Percentiles rank a stretch among this genome's conserved stretches.
These are phyloP conservation scores for Fusarium miscanthi DNA, from an alignment of 2,329 filamentous ascomycete genomes.

Conservation along the genomic window DNA sequence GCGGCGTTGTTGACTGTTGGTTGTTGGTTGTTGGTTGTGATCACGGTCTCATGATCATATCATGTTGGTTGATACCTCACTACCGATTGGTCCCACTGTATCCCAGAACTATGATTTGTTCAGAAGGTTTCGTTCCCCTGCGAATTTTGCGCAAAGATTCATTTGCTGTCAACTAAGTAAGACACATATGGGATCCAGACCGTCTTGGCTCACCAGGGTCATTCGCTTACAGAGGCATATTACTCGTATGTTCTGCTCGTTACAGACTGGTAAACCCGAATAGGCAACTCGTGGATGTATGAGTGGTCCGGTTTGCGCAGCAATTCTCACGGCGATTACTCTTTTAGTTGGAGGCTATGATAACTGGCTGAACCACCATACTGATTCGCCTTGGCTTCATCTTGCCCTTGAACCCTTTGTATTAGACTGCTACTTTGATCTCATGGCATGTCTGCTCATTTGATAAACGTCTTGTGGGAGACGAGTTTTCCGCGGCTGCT, in stretches of 20 bases:
- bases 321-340: not conserved
- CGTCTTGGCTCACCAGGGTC: not conserved
- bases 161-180: not conserved
- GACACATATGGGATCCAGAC: not conserved
- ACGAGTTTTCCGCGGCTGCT: too few relatives aligned
- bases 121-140: not conserved
- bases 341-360: not conserved
- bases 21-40: not conserved
- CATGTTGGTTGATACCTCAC: not conserved
- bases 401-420: not conserved
- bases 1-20: not conserved
- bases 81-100: not conserved
- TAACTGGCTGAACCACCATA: not conserved
- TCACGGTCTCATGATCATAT: not conserved
- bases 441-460: not conserved
- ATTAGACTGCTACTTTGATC: not conserved
- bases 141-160: not conserved
- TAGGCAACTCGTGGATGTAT: not conserved
- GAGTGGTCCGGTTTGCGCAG: fast-evolving
- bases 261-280: not conserved
- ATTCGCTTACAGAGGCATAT: not conserved
- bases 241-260: not conserved
- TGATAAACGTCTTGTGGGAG: not conserved
- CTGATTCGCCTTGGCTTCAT: not conserved
- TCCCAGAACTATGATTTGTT: not conserved